These are phyloP conservation scores for Beauveria varroae DNA, from an alignment of 2,329 filamentous ascomycete genomes.

Conservation along the genomic window DNA sequence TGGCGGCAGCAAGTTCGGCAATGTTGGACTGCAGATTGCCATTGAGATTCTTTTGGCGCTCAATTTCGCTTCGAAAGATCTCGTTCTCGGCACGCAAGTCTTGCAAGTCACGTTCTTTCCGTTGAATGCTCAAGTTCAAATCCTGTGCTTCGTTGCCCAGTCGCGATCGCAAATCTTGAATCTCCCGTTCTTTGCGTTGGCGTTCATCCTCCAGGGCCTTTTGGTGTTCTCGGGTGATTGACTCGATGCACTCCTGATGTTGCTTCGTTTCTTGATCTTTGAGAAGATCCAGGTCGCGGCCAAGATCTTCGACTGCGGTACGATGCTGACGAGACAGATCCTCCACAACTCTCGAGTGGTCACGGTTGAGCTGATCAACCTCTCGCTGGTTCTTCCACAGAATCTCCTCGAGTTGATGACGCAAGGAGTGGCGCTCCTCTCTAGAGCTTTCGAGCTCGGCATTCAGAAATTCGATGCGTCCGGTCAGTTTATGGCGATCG, in stretches of 20 bases:
- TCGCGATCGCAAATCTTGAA: slow-evolving; percentile 53
- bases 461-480: slow-evolving; percentile 45
- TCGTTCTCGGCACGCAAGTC: slow-evolving; percentile 38
- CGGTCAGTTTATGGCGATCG: slow-evolving; percentile 37
- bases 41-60: slow-evolving; percentile 58
- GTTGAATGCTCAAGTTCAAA: slow-evolving; percentile 37
- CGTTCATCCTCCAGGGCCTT: slow-evolving; percentile 60
- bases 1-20: slow-evolving; percentile 51
- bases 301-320: slow-evolving; percentile 27
- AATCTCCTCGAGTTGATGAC: slow-evolving; percentile 29
- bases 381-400: slow-evolving; percentile 36
- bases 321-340: slow-evolving; percentile 29
- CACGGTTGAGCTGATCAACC: slow-evolving; percentile 42
- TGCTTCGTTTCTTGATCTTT: slow-evolving; percentile 43
- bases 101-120: slow-evolving; percentile 48
- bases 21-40: slow-evolving; percentile 44
- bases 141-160: slow-evolving; percentile 46
- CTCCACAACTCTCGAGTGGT: slow-evolving; percentile 27
- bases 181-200: slow-evolving; percentile 49
- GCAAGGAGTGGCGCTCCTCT: slow-evolving; percentile 28
- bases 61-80: slow-evolving; percentile 40
- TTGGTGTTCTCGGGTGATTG: slow-evolving; percentile 54
- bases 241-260: slow-evolving; percentile 61
- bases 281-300: slow-evolving; percentile 36
- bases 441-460: slow-evolving; percentile 49